Base-by-base conservation (phyloP, 768 basidiomycete species). In the Tylopilus intermedius region DNA sequence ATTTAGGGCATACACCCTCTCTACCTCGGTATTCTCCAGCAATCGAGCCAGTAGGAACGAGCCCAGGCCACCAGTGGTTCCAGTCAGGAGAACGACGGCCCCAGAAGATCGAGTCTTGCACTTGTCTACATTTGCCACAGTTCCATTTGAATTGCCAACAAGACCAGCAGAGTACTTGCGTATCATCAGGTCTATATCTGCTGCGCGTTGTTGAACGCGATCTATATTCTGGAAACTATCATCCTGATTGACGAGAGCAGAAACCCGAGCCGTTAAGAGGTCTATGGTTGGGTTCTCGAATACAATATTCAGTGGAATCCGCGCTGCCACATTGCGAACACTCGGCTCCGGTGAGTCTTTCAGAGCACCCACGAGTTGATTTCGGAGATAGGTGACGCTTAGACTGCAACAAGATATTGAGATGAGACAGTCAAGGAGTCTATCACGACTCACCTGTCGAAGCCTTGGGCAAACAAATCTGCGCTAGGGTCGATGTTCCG, bases 1-100 rank as follows among this genome's bases (percentile, higher is more conserved):
- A 49, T 75, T 76, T 42, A 58, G 54, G 0, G 72, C 72, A 38
- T 67, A 74, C 0, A 74, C 58, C 7, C 54, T 62, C n/a, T 53
- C 51, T 5, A 76, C 68, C 1, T 9, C 41, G 1, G 44, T n/a
- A 18, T 58, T 60, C 8, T 49, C 26, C 8, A 72, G 47, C 6
- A 76, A 65, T 7, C 57, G 50, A 0, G 59, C 62, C 4, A 75
- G 67, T 5, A 74, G 51, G 44, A 72, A 65, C 1, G 71, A 68
- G 9, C 76, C 76, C 3, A 76, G 62, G 18, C 63, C 67, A 2
- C 75, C 75, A 1, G 76, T 76, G 4, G 68, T 63, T 8, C 74
- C 75, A 0, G 75, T 76, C 29, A 76, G 54, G 5, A 74, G 56
- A 1, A 76, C 68, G 0, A 69, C 67, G 0, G 58, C 59, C 10